phyloP scores from a whole-genome alignment of 176 grass and related monocot species.

The Zoysia japonica region DNA sequence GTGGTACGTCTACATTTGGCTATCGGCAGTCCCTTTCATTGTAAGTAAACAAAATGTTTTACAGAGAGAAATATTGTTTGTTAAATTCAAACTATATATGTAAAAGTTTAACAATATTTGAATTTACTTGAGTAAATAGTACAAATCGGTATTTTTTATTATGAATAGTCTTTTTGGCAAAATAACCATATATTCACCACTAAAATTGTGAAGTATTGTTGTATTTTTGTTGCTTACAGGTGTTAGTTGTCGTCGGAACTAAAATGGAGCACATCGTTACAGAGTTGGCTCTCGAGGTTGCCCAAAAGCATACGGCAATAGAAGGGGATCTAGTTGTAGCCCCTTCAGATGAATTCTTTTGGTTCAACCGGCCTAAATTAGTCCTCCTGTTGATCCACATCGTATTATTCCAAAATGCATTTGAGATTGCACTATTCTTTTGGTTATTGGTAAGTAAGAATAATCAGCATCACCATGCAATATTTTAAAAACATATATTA shows the following conservation, averaged over 20 bases:
- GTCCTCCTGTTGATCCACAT: slow-evolving; percentile 81
- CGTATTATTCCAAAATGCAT: slow-evolving; percentile 78
- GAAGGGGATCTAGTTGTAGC: slow-evolving; percentile 62
- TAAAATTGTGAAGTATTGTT: neutral
- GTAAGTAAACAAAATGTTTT: slow-evolving; percentile 54
- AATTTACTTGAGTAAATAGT: neutral
- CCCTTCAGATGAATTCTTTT: slow-evolving; percentile 76
- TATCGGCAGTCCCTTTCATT: slow-evolving; percentile 59
- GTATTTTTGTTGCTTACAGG: slow-evolving; percentile 23
- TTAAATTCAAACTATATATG: neutral
- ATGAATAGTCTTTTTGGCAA: neutral
- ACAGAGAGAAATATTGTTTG: neutral
- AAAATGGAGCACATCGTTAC: slow-evolving; percentile 95
- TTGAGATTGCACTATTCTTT: slow-evolving; percentile 83
- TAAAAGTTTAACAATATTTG: neutral
- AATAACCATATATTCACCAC: neutral
- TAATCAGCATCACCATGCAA: neutral
- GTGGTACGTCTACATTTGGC: slow-evolving; percentile 84
- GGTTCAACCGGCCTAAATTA: slow-evolving; percentile 69
- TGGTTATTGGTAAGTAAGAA: slow-evolving; percentile 80
- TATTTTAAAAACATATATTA: neutral
- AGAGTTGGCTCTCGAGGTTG: slow-evolving; percentile 67
- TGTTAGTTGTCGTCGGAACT: slow-evolving; percentile 60
- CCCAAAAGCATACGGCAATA: slow-evolving; percentile 53
- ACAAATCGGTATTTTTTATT: neutral